Percentiles rank a stretch among this genome's conserved stretches.
Evolutionary conservation across 108 stramenopile genomes (phyloP).

Genomic region (Mayamaea pseudoterrestris): DNA sequence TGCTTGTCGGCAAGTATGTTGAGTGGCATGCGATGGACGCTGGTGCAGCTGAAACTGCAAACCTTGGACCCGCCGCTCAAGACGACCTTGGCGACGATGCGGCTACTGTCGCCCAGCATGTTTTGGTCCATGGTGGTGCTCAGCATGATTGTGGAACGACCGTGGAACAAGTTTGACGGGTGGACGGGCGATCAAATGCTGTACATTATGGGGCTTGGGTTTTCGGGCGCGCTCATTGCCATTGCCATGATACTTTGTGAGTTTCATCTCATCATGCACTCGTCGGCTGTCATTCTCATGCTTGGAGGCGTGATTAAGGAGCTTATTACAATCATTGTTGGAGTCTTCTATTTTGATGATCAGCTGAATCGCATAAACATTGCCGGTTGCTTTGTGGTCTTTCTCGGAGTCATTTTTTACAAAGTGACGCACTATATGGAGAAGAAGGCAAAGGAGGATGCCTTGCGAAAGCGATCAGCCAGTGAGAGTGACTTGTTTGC

Average conservation of each 20-base stretch:
- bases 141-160: constrained; percentile 47
- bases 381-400: constrained; percentile 53
- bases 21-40: constrained; percentile 74
- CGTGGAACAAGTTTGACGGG: constrained; percentile 38
- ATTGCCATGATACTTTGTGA: constrained; percentile 81
- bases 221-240: constrained; percentile 61
- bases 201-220: constrained; percentile 29
- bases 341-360: constrained; percentile 65
- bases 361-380: constrained; percentile 46
- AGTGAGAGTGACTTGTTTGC: too few relatives aligned
- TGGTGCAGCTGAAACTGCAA: constrained; percentile 74
- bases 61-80: constrained; percentile 67
- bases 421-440: constrained; percentile 57
- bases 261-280: constrained; percentile 75
- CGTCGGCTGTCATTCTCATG: constrained; percentile 77
- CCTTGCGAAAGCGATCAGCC: too few relatives aligned
- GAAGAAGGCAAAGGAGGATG: too few relatives aligned
- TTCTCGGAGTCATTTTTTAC: constrained; percentile 65
- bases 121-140: constrained; percentile 55
- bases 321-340: constrained; percentile 71
- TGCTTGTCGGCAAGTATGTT: constrained; percentile 49
- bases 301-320: constrained; percentile 88
- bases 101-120: constrained; percentile 69
- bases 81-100: constrained; percentile 72
- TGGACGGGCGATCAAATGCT: constrained; percentile 12